phyloP scores from a whole-genome alignment of 306 rosid species.

The Argentina anserina region DNA sequence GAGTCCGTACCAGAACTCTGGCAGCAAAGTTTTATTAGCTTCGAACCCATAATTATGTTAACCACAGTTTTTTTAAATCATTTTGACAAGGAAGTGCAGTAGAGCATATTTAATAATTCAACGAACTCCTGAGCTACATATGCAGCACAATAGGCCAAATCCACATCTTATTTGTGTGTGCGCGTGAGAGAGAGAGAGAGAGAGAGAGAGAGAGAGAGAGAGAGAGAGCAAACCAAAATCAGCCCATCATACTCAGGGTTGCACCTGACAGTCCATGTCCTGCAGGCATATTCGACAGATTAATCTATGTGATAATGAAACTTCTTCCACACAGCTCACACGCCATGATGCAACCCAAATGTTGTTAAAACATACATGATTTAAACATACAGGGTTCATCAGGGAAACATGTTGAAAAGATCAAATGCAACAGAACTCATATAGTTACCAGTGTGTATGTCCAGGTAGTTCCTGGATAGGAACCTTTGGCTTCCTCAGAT shows the following conservation, averaged over 20 bases:
- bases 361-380: background rate
- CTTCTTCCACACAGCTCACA: background rate
- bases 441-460: conserved; percentile 86
- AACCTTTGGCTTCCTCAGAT: conserved; percentile 73
- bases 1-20: conserved; percentile 98
- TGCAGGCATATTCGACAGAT: conserved; percentile 37
- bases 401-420: conserved; percentile 22
- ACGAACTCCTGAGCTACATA: background rate
- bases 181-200: conserved; percentile 4
- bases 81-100: background rate
- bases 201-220: conserved; percentile 27
- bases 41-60: background rate
- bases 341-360: background rate
- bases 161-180: background rate
- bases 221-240: conserved; percentile 64
- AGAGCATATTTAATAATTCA: background rate
- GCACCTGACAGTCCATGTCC: conserved; percentile 89
- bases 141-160: background rate
- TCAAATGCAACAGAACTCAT: conserved; percentile 12
- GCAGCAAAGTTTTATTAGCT: conserved; percentile 21
- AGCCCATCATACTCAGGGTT: conserved; percentile 83
- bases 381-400: conserved; percentile 15
- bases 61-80: conserved; percentile 5
- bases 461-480: conserved; percentile 88
- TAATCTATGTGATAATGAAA: background rate